Base-by-base conservation (phyloP, 345 rosid species). In the Melaleuca quinquenervia region DNA sequence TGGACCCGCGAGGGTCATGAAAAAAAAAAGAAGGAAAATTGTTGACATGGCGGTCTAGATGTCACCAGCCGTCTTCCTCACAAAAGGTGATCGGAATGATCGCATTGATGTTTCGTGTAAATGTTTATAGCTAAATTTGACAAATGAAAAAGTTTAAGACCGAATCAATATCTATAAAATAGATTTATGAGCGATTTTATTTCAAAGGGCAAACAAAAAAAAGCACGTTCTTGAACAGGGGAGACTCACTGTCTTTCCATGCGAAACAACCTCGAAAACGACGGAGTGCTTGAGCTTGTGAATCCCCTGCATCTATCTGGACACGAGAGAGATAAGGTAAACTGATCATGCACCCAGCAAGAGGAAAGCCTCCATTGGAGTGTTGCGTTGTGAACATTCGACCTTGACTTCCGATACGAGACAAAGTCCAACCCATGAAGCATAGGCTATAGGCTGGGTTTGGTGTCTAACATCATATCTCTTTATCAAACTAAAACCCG, bases 31-130 rank as follows among this genome's bases (percentile, higher is more conserved):
- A 41, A 41, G 41, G 41, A 5, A 56, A 56, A 56, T 24, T 56
- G 3, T 3, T 26, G 27, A 56, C 0, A 6, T 56, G 6, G n/a
- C 0, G 0, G 3, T 1, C 0, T 55, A 22, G 27, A 24, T 11
- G 24, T 11, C 62, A 56, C 7, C 0, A 0, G 11, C 15, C 15
- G 0, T 55, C 3, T 1, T 41, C 41, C 41, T 4, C 41, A 4
- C 41, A 41, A 41, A 41, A 41, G 4, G 41, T 41, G 41, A 41
- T 41, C 3, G 4, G 4, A 41, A 41, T 41, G 41, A 41, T 4
- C 41, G 41, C 41, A 41, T 41, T 41, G 41, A 41, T 41, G 4
- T 41, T 41, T 41, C 41, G 4, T 41, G 41, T 41, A 41, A 41
- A 41, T 56, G 62, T 22, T 56, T 22, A 10, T 24, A 24, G 8